These are phyloP conservation scores for Sequoiadendron giganteum DNA, from an alignment of 75 land plant species.

Conservation along the genomic window DNA sequence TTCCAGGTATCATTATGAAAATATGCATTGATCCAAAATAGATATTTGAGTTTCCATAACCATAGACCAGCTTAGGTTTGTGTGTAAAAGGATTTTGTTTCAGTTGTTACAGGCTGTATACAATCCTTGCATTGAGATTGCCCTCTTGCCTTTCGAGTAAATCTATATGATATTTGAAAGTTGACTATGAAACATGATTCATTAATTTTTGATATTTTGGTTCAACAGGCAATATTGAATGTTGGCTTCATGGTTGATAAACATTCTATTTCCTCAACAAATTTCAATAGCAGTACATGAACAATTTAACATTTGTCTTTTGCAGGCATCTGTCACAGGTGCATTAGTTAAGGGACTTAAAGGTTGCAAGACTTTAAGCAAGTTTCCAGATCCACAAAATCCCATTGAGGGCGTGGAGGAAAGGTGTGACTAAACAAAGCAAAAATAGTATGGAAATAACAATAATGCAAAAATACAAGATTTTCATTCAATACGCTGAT, in stretches of 20 bases:
- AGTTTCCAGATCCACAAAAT: slow-evolving; percentile 87
- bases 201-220: not conserved
- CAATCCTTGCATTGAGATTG: not conserved
- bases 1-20: not conserved
- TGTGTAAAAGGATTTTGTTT: not conserved
- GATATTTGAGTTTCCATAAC: not conserved
- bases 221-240: not conserved
- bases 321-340: slow-evolving; percentile 76
- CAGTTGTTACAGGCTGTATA: not conserved
- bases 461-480: not conserved
- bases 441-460: slow-evolving; percentile 1
- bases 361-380: slow-evolving; percentile 87
- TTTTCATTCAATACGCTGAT: not conserved
- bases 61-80: not conserved
- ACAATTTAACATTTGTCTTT: not conserved
- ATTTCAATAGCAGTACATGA: not conserved
- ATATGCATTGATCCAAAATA: not conserved
- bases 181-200: not conserved
- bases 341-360: slow-evolving; percentile 82
- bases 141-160: not conserved
- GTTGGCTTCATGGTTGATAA: not conserved
- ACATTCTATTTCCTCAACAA: not conserved
- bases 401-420: slow-evolving; percentile 81
- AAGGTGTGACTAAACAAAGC: slow-evolving; percentile 42
- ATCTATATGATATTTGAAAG: not conserved